Conservation (phyloP, 2,329 filamentous ascomycete genomes). For the Exophiala lecanii-corni region DNA sequence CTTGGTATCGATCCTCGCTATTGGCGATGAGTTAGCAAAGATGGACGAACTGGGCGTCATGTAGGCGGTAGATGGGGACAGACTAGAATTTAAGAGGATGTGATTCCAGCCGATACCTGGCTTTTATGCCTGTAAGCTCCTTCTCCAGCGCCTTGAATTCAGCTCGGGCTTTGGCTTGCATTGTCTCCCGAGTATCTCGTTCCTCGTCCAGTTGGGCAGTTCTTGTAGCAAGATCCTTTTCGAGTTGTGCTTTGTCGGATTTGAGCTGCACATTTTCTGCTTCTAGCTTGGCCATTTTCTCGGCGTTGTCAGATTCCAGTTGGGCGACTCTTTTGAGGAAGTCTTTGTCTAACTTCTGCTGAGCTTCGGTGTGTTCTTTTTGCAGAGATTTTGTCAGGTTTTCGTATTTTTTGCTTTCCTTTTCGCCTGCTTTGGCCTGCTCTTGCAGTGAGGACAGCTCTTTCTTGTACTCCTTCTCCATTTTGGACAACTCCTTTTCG, state of each 20-base stretch:
- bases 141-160: not conserved
- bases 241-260: not conserved
- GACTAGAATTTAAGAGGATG: conserved; percentile 2
- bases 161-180: conserved; percentile 1
- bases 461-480: not conserved
- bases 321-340: not conserved
- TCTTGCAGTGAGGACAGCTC: not conserved
- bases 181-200: not conserved
- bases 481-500: not conserved
- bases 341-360: not conserved
- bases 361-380: not conserved
- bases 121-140: conserved; percentile 1
- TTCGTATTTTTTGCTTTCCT: conserved; percentile 4
- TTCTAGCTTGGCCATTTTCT: conserved; percentile 2
- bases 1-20: conserved; percentile 4
- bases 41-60: no score
- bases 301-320: conserved; percentile 2
- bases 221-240: not conserved
- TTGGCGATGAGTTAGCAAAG: not conserved
- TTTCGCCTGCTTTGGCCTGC: conserved; percentile 1
- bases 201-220: not conserved
- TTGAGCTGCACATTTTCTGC: not conserved
- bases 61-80: no score
- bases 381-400: not conserved
- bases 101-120: conserved; percentile 1